Evolutionary conservation across 352 stramenopile genomes (phyloP), one percentile per base, ranked within the genome.

Genomic region (Pythium angustatum): DNA sequence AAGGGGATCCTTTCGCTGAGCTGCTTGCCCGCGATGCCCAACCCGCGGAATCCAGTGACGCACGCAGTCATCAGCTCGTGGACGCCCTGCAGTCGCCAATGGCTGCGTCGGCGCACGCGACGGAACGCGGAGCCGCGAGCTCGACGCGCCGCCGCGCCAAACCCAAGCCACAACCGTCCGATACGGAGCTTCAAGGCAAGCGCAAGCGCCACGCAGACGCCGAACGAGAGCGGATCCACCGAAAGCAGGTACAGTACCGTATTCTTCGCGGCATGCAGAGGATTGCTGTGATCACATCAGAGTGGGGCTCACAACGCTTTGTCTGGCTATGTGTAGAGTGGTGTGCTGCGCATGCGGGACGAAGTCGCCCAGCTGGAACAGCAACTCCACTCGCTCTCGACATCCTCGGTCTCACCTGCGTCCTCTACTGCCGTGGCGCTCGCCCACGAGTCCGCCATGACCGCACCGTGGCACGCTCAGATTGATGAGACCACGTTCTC

Each of bases 141-240:
- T 30, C 3, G 5, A 4, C 28, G 22, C 31, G 58, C 26, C 49
- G 58, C 12, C 48, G 40, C 17, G 28, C 55, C 17, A 62, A 34
- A 36, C 30, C 60, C 6, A 66, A 59, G 28, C 8, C 45, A 1
- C 30, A 48, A 41, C 68, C 51, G 11, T 41, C 41, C 8, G 45
- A 62, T 2, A 15, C 34, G 7, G 52, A 67, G 1, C n/a, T 62
- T 11, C 55, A 72, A 26, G 21, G 17, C 51, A 70, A 71, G 44
- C 64, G 69, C 17, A 73, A 73, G 62, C 64, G 61, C 36, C 59
- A 76, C 52, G 69, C 59, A 0, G 64, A 71, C 31, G 64, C 66
- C 28, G 61, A 73, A 52, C 69, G 64, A 12, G 62, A 69, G 36
- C 61, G 67, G 26, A 74, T 66, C 40, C 61, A 74, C 43, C 67